A percentile compares a stretch with the other conserved stretches of the same genome.
These are phyloP conservation scores for Leccinellum albellum DNA, from an alignment of 768 basidiomycete genomes.

Conservation along the genomic window DNA sequence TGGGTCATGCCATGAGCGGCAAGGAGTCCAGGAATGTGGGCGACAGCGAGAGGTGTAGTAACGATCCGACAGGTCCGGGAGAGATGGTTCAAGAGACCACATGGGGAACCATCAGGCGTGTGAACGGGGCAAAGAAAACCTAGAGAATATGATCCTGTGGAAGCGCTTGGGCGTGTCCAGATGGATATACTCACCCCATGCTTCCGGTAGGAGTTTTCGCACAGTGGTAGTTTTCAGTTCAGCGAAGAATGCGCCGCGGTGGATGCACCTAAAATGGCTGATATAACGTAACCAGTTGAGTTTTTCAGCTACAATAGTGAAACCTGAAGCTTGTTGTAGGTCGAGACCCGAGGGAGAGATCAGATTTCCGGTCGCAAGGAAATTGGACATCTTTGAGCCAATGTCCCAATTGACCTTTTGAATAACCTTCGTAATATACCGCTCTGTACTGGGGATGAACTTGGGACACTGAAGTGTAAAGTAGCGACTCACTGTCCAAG, in stretches of 20 bases:
- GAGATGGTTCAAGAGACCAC: constrained; percentile 95
- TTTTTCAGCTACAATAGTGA: constrained; percentile 98
- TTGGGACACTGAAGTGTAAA: neutral
- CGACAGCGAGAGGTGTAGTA: constrained; percentile 67
- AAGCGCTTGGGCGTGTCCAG: neutral
- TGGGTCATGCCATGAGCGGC: constrained; percentile 93
- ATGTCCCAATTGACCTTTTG: constrained; percentile 86
- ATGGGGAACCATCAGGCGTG: constrained; percentile 97
- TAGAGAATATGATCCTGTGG: constrained; percentile 28
- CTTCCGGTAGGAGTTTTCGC: constrained; percentile 92
- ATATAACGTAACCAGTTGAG: constrained; percentile 98
- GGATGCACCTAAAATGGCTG: constrained; percentile 95
- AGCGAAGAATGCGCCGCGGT: constrained; percentile 98
- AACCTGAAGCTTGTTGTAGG: constrained; percentile 96
- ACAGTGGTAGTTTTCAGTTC: constrained; percentile 98
- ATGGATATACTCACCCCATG: constrained; percentile 70
- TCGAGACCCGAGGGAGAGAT: constrained; percentile 94
- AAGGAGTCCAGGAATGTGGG: constrained; percentile 80
- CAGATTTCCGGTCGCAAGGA: constrained; percentile 95
- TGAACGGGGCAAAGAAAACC: constrained; percentile 98
- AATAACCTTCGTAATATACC: constrained; percentile 75
- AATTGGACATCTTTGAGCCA: constrained; percentile 84
- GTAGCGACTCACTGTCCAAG: constrained; percentile 63
- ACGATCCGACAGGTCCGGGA: constrained; percentile 91
- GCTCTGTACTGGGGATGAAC: constrained; percentile 43